Base-by-base conservation (phyloP, 176 grass and related monocot genomes). In the Musa acuminata region DNA sequence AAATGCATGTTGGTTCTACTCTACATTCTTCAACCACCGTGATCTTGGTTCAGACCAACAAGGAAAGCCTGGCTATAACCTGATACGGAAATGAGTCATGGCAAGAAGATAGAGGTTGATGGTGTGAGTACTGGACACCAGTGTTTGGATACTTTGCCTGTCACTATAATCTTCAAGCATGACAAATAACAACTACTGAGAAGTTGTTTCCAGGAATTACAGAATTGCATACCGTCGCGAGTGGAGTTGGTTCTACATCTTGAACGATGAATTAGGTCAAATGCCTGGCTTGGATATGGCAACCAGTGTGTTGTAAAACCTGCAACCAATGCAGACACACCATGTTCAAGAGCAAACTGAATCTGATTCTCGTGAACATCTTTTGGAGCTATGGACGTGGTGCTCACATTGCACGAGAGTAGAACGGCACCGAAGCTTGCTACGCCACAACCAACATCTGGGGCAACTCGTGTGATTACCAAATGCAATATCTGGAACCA, bases 331-430 rank as follows among this genome's bases (percentile, higher is more conserved):
- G 81, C 85, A 76, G 85, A 81, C 55, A 87, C 81, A 52, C 79
- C 82, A 55, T 81, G 85, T 43, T 87, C 85, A 11, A 87, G 85
- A 80, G 81, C 81, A 80, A 83, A 87, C 50, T 87, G 85, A 83
- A 87, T 87, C 58, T 87, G 85, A 87, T 87, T 87, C 71, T 87
- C 80, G 71, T 87, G 80, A 24, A 83, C 76, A 49, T 87, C 85
- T 79, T 87, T 87, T 53, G 85, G 85, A 64, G 85, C 85, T 58
- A 83, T 67, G 43, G 85, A 87, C 27, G 83, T 71, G 62, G 85
- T 87, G 49, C 72, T 63, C 13, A 87, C 81, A 62, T 83, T 49
- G 13, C 77, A 72, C 19, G 85, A 70, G 19, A 87, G 66, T 11
- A 87, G 73, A 72, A 82, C 80, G 23, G 85, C 81, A 67, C 85